Conservation (phyloP, 768 basidiomycete genomes). For the Xerocomellus dryophilus region DNA sequence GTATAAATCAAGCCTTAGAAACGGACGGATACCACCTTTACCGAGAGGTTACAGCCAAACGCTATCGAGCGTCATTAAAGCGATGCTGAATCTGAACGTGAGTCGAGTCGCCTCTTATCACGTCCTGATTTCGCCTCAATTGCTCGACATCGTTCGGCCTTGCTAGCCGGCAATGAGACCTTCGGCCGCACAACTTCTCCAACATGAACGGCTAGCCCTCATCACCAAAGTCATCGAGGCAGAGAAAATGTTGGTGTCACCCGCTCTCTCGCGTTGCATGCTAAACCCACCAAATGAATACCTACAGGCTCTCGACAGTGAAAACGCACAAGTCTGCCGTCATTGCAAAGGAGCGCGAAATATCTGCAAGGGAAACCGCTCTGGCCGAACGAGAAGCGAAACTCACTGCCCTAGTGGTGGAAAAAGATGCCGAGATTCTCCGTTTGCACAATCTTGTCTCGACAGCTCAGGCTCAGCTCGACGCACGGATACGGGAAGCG, state of each 20-base stretch:
- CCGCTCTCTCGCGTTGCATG: neutral
- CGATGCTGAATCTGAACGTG: constrained; percentile 86
- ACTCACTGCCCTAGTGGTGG: constrained; percentile 42
- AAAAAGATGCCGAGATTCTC: constrained; percentile 61
- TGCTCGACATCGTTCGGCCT: neutral
- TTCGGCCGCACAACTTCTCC: constrained; percentile 74
- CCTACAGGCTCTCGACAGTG: constrained; percentile 55
- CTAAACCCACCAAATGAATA: neutral
- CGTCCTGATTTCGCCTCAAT: neutral
- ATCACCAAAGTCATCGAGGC: constrained; percentile 72
- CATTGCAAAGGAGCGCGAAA: constrained; percentile 60
- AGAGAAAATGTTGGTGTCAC: constrained; percentile 62
- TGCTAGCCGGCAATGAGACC: constrained; percentile 81
- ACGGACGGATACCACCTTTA: constrained; percentile 87
- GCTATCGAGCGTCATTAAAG: constrained; percentile 70
- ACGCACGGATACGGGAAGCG: constrained; percentile 52
- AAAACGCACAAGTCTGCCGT: constrained; percentile 60
- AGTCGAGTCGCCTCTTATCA: constrained; percentile 17
- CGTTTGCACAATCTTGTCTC: constrained; percentile 45
- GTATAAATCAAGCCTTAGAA: constrained; percentile 39
- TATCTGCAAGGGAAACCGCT: constrained; percentile 52
- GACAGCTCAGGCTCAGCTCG: constrained; percentile 39
- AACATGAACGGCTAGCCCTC: constrained; percentile 72
- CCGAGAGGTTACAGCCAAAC: constrained; percentile 79
- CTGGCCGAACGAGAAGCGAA: constrained; percentile 56